phyloP scores from a whole-genome alignment of 169 alveolate species.

The Babesia ovata region DNA sequence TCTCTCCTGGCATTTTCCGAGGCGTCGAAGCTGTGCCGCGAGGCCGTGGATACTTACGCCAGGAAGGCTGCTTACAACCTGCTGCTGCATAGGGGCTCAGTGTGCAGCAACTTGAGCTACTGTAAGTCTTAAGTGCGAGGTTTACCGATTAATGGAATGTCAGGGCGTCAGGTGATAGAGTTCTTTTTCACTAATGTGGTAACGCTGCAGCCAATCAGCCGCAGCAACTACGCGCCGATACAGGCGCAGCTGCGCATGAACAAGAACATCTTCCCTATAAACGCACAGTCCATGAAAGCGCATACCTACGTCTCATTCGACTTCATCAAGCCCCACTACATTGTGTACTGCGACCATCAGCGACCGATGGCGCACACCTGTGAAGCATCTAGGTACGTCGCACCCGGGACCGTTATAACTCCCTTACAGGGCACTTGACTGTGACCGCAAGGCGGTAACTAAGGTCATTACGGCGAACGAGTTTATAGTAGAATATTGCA shows the following conservation, averaged over 20 bases:
- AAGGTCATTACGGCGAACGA: slow-evolving; percentile 66
- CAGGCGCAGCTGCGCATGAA: slow-evolving; percentile 61
- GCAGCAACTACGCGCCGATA: slow-evolving; percentile 58
- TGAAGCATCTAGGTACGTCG: slow-evolving; percentile 39
- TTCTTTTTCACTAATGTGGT: slow-evolving; percentile 67
- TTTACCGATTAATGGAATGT: too few relatives aligned
- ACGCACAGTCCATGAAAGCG: slow-evolving; percentile 65
- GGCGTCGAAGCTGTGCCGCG: slow-evolving; percentile 63
- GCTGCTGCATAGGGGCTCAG: slow-evolving; percentile 64
- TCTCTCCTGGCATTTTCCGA: slow-evolving; percentile 64
- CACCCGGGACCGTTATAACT: not conserved
- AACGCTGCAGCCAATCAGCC: slow-evolving; percentile 68
- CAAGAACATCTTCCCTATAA: slow-evolving; percentile 71
- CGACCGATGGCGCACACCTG: slow-evolving; percentile 80
- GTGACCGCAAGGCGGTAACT: slow-evolving; percentile 59
- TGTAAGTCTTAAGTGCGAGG: slow-evolving; percentile 43
- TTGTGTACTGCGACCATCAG: slow-evolving; percentile 70
- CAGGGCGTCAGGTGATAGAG: slow-evolving; percentile 67
- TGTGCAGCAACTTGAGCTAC: slow-evolving; percentile 70
- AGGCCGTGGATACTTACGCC: slow-evolving; percentile 68
- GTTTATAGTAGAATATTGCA: slow-evolving; percentile 71
- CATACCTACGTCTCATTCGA: slow-evolving; percentile 70
- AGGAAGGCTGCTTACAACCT: slow-evolving; percentile 69
- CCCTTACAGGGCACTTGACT: slow-evolving; percentile 50
- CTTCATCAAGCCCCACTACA: slow-evolving; percentile 68